phyloP scores from a whole-genome alignment of 495 filamentous ascomycete species.

The Neurospora sp. region DNA sequence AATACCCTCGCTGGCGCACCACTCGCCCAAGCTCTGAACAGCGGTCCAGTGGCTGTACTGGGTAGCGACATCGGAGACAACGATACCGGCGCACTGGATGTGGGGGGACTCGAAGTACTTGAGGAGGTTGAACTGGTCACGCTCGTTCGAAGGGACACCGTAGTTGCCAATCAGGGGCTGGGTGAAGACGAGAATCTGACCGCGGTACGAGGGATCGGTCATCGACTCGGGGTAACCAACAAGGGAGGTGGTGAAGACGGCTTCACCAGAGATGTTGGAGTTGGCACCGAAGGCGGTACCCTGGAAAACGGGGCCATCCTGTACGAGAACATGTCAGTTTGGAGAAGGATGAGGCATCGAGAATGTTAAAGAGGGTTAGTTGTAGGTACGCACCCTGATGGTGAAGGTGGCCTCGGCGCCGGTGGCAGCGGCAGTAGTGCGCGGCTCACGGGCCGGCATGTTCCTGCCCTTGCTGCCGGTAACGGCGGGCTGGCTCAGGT shows the following conservation, averaged over 20 bases:
- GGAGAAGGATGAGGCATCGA: too few species aligned
- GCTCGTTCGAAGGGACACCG: slow-evolving; percentile 70
- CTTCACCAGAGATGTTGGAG: slow-evolving; percentile 85
- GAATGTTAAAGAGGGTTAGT: background rate
- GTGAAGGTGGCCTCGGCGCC: slow-evolving; percentile 83
- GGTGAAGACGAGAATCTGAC: slow-evolving; percentile 97
- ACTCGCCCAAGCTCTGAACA: slow-evolving; percentile 82
- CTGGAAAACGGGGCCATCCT: slow-evolving; percentile 85
- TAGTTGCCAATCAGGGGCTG: slow-evolving; percentile 99
- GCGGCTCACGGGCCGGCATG: slow-evolving; percentile 32
- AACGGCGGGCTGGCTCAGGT: slow-evolving; percentile 40
- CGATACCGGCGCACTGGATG: slow-evolving; percentile 90
- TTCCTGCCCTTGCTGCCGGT: slow-evolving; percentile 55
- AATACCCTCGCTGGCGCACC: slow-evolving; percentile 93
- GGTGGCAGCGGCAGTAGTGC: slow-evolving; percentile 47
- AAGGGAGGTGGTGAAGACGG: slow-evolving; percentile 87
- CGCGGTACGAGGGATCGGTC: slow-evolving; percentile 97
- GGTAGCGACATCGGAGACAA: slow-evolving; percentile 87
- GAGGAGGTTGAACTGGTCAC: slow-evolving; percentile 68
- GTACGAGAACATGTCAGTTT: slow-evolving; percentile 3
- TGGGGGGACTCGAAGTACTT: slow-evolving; percentile 95
- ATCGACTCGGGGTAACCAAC: slow-evolving; percentile 97
- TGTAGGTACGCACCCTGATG: slow-evolving; percentile 56
- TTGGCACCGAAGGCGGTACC: slow-evolving; percentile 90
- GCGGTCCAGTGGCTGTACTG: slow-evolving; percentile 98